A percentile compares a stretch with the other conserved stretches of the same genome.
Evolutionary conservation across 805 yeast genomes (phyloP).

Genomic region (Candida incommunis): DNA sequence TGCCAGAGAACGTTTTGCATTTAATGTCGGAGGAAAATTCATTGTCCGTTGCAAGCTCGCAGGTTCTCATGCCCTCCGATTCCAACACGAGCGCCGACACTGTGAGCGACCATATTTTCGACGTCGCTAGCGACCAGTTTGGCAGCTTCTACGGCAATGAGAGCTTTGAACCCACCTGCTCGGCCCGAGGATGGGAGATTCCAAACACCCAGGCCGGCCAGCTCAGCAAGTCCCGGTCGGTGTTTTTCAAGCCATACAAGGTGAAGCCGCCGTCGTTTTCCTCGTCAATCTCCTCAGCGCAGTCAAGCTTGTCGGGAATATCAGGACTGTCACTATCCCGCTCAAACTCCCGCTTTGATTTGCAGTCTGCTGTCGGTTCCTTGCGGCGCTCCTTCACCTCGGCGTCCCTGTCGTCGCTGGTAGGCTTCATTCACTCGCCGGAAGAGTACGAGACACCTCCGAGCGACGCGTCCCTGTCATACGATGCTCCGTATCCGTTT

Average conservation of each 20-base stretch:
- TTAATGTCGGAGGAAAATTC: not conserved
- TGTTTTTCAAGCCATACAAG: constrained; percentile 1
- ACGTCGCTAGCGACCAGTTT: not conserved
- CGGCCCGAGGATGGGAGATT: not conserved
- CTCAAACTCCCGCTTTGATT: not conserved
- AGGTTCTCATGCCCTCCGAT: not conserved
- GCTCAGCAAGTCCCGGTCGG: not conserved
- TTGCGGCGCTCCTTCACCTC: not conserved
- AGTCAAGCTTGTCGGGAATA: not conserved
- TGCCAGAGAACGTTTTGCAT: not conserved
- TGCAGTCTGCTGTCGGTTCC: not conserved
- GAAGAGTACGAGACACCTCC: not conserved
- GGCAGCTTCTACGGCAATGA: not conserved
- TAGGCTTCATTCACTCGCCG: not conserved
- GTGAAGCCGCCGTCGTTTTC: not conserved
- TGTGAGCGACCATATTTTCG: not conserved
- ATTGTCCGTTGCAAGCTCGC: not conserved
- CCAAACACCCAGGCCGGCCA: not conserved
- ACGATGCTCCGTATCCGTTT: not conserved
- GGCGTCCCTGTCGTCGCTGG: not conserved
- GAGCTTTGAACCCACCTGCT: not conserved
- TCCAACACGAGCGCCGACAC: not conserved
- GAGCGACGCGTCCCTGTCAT: not conserved
- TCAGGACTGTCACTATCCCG: no score
- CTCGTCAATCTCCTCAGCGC: not conserved